phyloP scores from a whole-genome alignment of 2,329 filamentous ascomycete genomes.

The Scytalidium lignicola region DNA sequence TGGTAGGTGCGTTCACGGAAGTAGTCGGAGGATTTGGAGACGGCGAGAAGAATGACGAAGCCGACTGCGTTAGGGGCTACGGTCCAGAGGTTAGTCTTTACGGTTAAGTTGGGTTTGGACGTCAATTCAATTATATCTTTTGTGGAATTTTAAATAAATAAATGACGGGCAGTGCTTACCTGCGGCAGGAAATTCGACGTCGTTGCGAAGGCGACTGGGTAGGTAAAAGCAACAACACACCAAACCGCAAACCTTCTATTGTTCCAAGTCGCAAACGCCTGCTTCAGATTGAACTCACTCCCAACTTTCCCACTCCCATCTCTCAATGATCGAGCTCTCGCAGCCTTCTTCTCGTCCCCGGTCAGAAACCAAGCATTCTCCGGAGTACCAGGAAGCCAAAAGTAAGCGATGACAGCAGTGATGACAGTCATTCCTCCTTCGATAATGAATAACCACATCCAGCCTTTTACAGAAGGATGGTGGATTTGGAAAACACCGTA shows the following conservation, averaged over 20 bases:
- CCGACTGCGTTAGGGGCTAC: conserved; percentile 44
- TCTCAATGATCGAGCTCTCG: conserved; percentile 36
- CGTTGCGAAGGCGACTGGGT: conserved; percentile 41
- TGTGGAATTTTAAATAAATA: too few relatives aligned
- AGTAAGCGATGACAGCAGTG: conserved; percentile 14
- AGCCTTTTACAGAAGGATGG: conserved; percentile 32
- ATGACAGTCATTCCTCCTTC: conserved; percentile 34
- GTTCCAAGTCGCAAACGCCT: conserved; percentile 38
- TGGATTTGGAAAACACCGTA: conserved; percentile 43
- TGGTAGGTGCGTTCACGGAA: conserved; percentile 41
- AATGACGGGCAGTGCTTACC: conserved; percentile 14
- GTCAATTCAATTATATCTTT: too few relatives aligned
- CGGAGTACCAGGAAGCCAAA: conserved; percentile 5
- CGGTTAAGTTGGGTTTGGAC: too few relatives aligned
- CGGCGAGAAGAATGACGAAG: conserved; percentile 38
- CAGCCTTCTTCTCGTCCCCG: conserved; percentile 28
- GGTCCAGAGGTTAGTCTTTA: conserved; percentile 44
- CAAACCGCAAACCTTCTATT: conserved; percentile 37
- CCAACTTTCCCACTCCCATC: conserved; percentile 37
- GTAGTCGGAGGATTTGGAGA: conserved; percentile 39
- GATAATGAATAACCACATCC: conserved; percentile 40
- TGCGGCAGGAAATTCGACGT: conserved; percentile 43
- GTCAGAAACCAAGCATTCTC: conserved; percentile 11
- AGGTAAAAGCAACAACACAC: conserved; percentile 42
- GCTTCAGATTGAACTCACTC: conserved; percentile 32